A percentile compares a stretch with the other conserved stretches of the same genome.
Evolutionary conservation across 2,329 filamentous ascomycete genomes (phyloP).

Genomic region (Nothophoma quercina): DNA sequence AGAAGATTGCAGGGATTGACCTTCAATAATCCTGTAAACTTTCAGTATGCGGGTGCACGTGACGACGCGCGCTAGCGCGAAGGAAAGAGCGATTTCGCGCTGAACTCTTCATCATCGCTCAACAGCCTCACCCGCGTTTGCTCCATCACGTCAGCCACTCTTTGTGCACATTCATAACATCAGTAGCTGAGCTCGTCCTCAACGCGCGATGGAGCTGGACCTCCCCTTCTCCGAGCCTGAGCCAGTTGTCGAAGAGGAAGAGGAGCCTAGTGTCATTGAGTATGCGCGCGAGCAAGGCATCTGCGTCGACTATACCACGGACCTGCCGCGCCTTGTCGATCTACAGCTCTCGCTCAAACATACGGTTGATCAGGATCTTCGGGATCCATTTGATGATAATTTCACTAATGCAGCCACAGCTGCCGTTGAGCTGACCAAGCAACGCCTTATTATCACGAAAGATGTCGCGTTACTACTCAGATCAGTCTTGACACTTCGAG

Average conservation of each 20-base stretch:
- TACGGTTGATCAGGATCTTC: slow-evolving; percentile 26
- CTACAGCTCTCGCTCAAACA: slow-evolving; percentile 17
- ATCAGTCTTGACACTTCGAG: slow-evolving; percentile 19
- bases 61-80: slow-evolving; percentile 7
- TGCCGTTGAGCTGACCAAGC: slow-evolving; percentile 29
- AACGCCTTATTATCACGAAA: slow-evolving; percentile 39
- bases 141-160: background rate
- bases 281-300: slow-evolving; percentile 58
- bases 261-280: slow-evolving; percentile 53
- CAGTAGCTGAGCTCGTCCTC: background rate
- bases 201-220: slow-evolving; percentile 27
- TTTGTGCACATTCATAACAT: background rate
- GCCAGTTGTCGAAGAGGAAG: slow-evolving; percentile 21
- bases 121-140: background rate
- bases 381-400: slow-evolving; percentile 24
- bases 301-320: slow-evolving; percentile 46
- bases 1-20: background rate
- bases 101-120: background rate
- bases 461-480: slow-evolving; percentile 41
- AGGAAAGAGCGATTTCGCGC: background rate
- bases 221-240: slow-evolving; percentile 7
- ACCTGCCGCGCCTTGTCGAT: slow-evolving; percentile 32
- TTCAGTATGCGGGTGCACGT: too few species aligned
- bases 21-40: too few species aligned
- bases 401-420: slow-evolving; percentile 18